Evolutionary conservation across 2,329 filamentous ascomycete species (phyloP), one percentile per base, ranked within the genome.

Genomic region (Ophiosphaerella narmari): DNA sequence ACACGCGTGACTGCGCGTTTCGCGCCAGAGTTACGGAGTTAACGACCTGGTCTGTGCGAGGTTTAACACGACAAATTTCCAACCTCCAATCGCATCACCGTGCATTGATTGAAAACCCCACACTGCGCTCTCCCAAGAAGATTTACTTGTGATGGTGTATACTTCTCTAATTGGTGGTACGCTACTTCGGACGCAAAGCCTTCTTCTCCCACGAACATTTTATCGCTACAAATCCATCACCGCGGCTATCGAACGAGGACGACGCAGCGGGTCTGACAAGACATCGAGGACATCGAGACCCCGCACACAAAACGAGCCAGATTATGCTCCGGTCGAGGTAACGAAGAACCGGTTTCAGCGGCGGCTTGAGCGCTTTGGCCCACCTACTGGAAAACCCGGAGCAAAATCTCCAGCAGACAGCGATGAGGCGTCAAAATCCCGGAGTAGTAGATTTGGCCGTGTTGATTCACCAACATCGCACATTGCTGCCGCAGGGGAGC

Each of bases 161-260:
- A 44, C 56, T 6, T 48, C 55, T 33, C 21, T 56, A 23, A 38
- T 57, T 35, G 39, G 63, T 47, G 48, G 59, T 21, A 48, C 47
- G 49, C 52, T 65, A 26, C 48, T 60, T 26, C 57, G 57, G 13
- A 54, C 50, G 7, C 61, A 58, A 16, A 46, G 35, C 42, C 31
- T 46, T 4, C 42, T n/a, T 8, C 24, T 62, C 5, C 57, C 63
- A 6, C 56, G 42, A 39, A 50, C 54, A 2, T 65, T 62, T 29
- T 47, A 50, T 35, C 66, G 68, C 35, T 57, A 66, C 55, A 70
- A 70, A 47, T 72, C 68, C 32, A 57, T 72, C 38, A 65, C 60
- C 34, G 63, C 65, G 7, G 60, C 67, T 36, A 71, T 72, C 50
- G 68, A 71, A 52, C 56, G 63, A 55, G 67, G 62, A 43, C 58